Conservation (phyloP, 2,329 filamentous ascomycete species). For the Apiospora rasikravindrae region DNA sequence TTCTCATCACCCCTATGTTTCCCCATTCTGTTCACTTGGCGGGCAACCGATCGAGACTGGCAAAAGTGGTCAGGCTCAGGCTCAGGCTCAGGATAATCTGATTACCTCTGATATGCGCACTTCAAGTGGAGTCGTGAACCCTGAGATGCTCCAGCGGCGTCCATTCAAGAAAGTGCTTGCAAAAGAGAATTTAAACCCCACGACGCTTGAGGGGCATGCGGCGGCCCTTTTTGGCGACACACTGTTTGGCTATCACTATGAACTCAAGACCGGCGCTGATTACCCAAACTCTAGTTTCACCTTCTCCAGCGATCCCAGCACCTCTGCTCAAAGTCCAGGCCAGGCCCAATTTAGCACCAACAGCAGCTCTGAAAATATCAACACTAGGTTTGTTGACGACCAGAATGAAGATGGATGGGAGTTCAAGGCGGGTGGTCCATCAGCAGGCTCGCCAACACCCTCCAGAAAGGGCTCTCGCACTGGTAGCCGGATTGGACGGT, state of each 20-base stretch:
- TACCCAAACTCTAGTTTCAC: constrained; percentile 27
- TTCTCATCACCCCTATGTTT: background rate
- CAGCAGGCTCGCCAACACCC: constrained; percentile 32
- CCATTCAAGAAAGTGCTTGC: background rate
- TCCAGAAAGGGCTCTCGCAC: constrained; percentile 46
- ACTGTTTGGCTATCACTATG: constrained; percentile 21
- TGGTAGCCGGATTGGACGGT: constrained; percentile 44
- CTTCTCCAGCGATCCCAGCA: constrained; percentile 60
- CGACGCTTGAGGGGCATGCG: background rate
- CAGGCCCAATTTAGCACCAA: constrained; percentile 45
- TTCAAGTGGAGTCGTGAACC: constrained; percentile 37
- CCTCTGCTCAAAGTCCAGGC: constrained; percentile 45
- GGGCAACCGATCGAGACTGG: constrained; percentile 11
- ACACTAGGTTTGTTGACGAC: constrained; percentile 62
- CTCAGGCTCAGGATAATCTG: background rate
- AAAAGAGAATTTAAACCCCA: background rate
- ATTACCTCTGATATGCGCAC: constrained; percentile 22
- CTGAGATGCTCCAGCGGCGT: background rate
- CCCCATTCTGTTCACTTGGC: background rate
- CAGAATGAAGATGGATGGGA: constrained; percentile 52
- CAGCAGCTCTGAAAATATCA: constrained; percentile 64
- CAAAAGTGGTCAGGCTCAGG: constrained; percentile 1
- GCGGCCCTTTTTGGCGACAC: background rate
- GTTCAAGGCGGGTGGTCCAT: constrained; percentile 55
- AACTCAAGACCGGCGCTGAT: constrained; percentile 40